phyloP scores from a whole-genome alignment of 2,329 filamentous ascomycete species.

The Colletotrichum tanaceti region DNA sequence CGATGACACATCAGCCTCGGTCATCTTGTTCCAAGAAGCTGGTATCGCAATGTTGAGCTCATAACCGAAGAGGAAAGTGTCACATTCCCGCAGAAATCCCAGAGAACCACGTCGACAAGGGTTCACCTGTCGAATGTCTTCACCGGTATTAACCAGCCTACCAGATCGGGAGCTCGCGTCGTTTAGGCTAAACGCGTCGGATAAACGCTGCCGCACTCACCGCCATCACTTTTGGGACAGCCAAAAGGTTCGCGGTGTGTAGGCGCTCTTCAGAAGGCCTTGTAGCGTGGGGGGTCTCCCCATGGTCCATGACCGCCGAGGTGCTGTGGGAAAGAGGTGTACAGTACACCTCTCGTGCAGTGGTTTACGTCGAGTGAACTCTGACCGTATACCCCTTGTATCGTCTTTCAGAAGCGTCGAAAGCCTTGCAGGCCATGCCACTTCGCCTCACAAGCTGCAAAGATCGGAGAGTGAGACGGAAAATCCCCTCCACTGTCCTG shows the following conservation, averaged over 20 bases:
- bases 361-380: neutral
- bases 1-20: neutral
- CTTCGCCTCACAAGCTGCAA: neutral
- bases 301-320: neutral
- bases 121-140: constrained; percentile 10
- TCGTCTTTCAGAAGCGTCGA: constrained; percentile 3
- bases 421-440: neutral
- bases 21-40: neutral
- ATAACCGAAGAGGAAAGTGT: neutral
- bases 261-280: neutral
- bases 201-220: constrained; percentile 21
- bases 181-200: constrained; percentile 34
- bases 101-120: neutral
- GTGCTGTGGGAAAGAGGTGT: neutral
- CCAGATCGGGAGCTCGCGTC: constrained; percentile 14
- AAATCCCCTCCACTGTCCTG: neutral
- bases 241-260: neutral
- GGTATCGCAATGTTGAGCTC: neutral
- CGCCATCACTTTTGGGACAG: constrained; percentile 3
- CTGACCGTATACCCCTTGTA: neutral
- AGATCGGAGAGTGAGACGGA: neutral
- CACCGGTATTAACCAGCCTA: constrained; percentile 4
- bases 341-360: neutral
- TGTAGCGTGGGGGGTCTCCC: constrained; percentile 6
- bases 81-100: neutral